Evolutionary conservation across 305 asterid genomes (phyloP).

Genomic region (Fraxinus baroniana): DNA sequence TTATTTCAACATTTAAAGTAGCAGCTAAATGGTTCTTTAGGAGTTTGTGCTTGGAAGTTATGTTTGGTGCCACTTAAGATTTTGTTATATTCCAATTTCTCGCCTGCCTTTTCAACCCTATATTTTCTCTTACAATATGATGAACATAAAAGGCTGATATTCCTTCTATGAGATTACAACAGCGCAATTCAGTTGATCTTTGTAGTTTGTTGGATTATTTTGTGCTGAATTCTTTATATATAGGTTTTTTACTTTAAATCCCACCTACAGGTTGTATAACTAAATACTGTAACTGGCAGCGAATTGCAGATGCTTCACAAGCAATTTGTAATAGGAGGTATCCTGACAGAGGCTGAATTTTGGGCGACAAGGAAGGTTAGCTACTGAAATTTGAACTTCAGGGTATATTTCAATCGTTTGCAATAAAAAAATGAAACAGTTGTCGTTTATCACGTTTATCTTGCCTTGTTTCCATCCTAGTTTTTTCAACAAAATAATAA

Average conservation of each 20-base stretch:
- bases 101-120: neutral
- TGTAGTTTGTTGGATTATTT: neutral
- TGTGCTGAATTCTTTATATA: neutral
- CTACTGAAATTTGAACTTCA: conserved; percentile 24
- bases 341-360: conserved; percentile 88
- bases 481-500: neutral
- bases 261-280: conserved; percentile 36
- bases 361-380: conserved; percentile 99
- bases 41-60: neutral
- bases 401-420: conserved; percentile 4
- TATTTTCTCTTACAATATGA: neutral
- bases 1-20: neutral
- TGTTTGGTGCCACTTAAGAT: neutral
- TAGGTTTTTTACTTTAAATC: conserved; percentile 21
- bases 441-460: neutral
- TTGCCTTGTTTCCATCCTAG: neutral
- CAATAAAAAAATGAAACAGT: conserved; percentile 6
- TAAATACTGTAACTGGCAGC: conserved; percentile 62
- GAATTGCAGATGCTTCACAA: conserved; percentile 89
- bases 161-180: neutral
- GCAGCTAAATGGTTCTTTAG: neutral
- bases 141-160: neutral
- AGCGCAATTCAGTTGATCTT: neutral
- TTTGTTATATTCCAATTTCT: neutral
- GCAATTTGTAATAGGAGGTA: conserved; percentile 79